Percentiles rank a stretch among this genome's conserved stretches.
Evolutionary conservation across 371 early-diverging fungal genomes (phyloP).

Genomic region (Phascolomyces articulosus): DNA sequence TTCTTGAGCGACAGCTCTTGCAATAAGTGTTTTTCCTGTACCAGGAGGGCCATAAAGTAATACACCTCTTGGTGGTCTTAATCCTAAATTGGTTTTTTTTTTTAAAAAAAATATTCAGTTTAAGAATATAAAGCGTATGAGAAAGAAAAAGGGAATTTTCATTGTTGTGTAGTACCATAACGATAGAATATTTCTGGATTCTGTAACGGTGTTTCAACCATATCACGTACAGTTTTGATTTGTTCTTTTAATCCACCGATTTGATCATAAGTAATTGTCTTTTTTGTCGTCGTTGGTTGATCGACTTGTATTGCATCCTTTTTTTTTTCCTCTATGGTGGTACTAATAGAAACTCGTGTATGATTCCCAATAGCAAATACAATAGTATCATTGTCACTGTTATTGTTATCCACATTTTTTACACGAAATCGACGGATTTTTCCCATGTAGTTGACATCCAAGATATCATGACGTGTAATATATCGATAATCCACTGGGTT

Average conservation of each 20-base stretch:
- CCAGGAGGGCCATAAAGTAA: constrained; percentile 98
- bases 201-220: constrained; percentile 85
- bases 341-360: constrained; percentile 29
- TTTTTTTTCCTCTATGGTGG: constrained; percentile 10
- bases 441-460: constrained; percentile 63
- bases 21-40: constrained; percentile 97
- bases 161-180: constrained; percentile 62
- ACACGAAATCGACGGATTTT: constrained; percentile 45
- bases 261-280: constrained; percentile 37
- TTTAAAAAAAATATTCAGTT: constrained; percentile 20
- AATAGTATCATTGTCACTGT: constrained; percentile 13
- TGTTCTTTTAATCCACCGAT: constrained; percentile 82
- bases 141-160: not conserved
- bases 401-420: constrained; percentile 18
- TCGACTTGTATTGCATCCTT: constrained; percentile 9
- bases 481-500: constrained; percentile 62
- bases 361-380: constrained; percentile 31
- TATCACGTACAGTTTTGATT: constrained; percentile 75
- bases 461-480: constrained; percentile 41
- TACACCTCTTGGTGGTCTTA: constrained; percentile 90
- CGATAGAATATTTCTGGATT: constrained; percentile 74
- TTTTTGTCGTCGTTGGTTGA: not conserved
- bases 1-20: constrained; percentile 87
- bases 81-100: constrained; percentile 24
- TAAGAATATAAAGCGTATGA: constrained; percentile 10